phyloP scores from a whole-genome alignment of 805 yeast species.

The Candida patagonica region DNA sequence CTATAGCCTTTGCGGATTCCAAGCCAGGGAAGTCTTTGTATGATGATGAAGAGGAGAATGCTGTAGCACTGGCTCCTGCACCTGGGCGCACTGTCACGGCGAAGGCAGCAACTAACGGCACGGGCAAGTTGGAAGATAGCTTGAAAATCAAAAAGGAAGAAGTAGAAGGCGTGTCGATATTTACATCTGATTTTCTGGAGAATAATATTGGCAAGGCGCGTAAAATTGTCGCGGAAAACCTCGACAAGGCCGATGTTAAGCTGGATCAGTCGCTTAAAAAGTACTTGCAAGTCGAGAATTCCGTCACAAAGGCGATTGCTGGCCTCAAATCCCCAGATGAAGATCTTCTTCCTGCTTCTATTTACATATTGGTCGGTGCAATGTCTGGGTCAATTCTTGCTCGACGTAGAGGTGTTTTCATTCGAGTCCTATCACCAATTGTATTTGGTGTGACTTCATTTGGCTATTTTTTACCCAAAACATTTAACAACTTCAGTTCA shows the following conservation, averaged over 20 bases:
- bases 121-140: constrained; percentile 13
- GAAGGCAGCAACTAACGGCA: constrained; percentile 8
- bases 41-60: constrained; percentile 22
- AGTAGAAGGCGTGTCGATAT: constrained; percentile 48
- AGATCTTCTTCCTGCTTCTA: constrained; percentile 59
- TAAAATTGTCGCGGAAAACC: constrained; percentile 29
- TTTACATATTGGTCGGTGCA: constrained; percentile 60
- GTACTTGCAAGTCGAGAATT: constrained; percentile 52
- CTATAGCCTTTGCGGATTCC: constrained; percentile 13
- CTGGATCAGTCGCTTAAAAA: constrained; percentile 40
- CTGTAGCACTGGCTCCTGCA: constrained; percentile 16
- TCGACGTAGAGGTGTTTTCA: constrained; percentile 51
- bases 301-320: constrained; percentile 53
- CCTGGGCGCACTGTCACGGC: constrained; percentile 11
- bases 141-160: constrained; percentile 22
- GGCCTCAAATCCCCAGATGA: constrained; percentile 56
- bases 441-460: constrained; percentile 56
- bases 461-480: constrained; percentile 60
- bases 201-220: constrained; percentile 40
- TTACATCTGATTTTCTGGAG: constrained; percentile 44
- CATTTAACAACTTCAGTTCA: constrained; percentile 50
- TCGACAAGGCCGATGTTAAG: constrained; percentile 30
- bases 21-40: constrained; percentile 19
- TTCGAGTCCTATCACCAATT: constrained; percentile 50
- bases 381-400: constrained; percentile 66